Conservation (phyloP, 306 rosid genomes). For the Arachis hypogaea region DNA sequence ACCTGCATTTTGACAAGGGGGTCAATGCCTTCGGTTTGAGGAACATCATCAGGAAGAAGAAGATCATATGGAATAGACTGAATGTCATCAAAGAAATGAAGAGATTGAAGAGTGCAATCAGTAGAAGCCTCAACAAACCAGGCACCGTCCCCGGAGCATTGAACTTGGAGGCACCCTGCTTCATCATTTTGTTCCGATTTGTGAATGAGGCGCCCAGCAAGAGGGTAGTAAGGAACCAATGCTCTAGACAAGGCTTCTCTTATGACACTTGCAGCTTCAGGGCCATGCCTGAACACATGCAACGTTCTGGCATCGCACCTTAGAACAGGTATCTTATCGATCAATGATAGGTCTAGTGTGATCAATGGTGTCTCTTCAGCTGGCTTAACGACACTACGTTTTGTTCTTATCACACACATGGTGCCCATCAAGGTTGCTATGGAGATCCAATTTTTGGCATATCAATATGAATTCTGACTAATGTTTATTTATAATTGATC, state of each 20-base stretch:
- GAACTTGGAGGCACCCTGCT: slow-evolving; percentile 44
- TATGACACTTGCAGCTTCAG: slow-evolving; percentile 49
- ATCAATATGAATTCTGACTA: background rate
- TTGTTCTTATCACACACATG: slow-evolving; percentile 51
- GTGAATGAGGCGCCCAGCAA: slow-evolving; percentile 54
- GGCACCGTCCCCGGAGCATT: slow-evolving; percentile 65
- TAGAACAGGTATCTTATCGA: slow-evolving; percentile 60
- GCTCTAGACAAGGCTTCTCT: slow-evolving; percentile 70
- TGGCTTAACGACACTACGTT: slow-evolving; percentile 53
- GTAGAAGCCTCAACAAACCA: slow-evolving; percentile 69
- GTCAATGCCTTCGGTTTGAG: slow-evolving; percentile 31
- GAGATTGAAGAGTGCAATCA: slow-evolving; percentile 47
- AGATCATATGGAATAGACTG: slow-evolving; percentile 46
- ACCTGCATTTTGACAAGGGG: slow-evolving; percentile 81
- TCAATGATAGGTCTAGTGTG: slow-evolving; percentile 57
- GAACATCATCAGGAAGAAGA: slow-evolving; percentile 61
- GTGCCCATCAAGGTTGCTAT: slow-evolving; percentile 34
- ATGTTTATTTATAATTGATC: slow-evolving; percentile 31
- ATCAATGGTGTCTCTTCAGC: slow-evolving; percentile 44
- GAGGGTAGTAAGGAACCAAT: slow-evolving; percentile 76
- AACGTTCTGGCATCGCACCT: slow-evolving; percentile 70
- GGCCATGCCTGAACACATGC: slow-evolving; percentile 68
- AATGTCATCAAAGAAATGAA: slow-evolving; percentile 55
- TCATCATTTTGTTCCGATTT: background rate
- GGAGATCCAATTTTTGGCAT: background rate